Percentiles rank a stretch among this genome's conserved stretches.
These are phyloP conservation scores for Penicillium crystallinum DNA, from an alignment of 495 filamentous ascomycete species.

Conservation along the genomic window DNA sequence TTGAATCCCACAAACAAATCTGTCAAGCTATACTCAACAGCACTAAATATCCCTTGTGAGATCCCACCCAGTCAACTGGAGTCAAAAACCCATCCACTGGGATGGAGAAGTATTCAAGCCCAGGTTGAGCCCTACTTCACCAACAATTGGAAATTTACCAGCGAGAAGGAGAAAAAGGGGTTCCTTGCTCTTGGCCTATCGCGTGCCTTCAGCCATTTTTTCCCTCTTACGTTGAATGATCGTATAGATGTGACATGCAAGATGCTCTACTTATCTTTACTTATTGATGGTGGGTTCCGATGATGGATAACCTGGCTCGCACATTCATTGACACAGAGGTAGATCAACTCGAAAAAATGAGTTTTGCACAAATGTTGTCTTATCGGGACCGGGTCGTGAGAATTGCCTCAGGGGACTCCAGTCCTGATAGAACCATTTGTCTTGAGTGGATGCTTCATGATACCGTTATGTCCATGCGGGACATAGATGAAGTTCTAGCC, in stretches of 20 bases:
- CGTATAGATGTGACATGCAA: constrained; percentile 16
- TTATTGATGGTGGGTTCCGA: constrained; percentile 17
- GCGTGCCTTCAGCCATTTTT: constrained; percentile 17
- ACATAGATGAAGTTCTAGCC: constrained; percentile 9
- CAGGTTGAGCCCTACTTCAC: constrained; percentile 17
- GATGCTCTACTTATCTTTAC: constrained; percentile 14
- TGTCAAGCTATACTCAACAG: constrained; percentile 1
- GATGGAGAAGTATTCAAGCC: constrained; percentile 15
- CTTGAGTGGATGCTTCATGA: constrained; percentile 21
- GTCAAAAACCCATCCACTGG: constrained; percentile 12
- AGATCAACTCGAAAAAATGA: constrained; percentile 25
- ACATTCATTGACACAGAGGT: not conserved
- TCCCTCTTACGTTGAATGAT: constrained; percentile 13
- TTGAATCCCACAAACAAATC: not conserved
- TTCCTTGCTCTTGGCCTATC: constrained; percentile 17
- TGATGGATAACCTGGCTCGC: too few relatives aligned
- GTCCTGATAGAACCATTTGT: constrained; percentile 4
- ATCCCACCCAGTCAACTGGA: constrained; percentile 9
- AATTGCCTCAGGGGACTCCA: constrained; percentile 3
- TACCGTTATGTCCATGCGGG: constrained; percentile 7
- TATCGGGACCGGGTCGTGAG: constrained; percentile 16
- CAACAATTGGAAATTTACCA: constrained; percentile 14
- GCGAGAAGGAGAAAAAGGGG: constrained; percentile 12
- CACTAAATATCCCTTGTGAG: not conserved
- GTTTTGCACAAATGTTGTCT: constrained; percentile 12